Conservation (phyloP, 225 moss, liverwort and hornwort genomes). For the Pleurozium schreberi region DNA sequence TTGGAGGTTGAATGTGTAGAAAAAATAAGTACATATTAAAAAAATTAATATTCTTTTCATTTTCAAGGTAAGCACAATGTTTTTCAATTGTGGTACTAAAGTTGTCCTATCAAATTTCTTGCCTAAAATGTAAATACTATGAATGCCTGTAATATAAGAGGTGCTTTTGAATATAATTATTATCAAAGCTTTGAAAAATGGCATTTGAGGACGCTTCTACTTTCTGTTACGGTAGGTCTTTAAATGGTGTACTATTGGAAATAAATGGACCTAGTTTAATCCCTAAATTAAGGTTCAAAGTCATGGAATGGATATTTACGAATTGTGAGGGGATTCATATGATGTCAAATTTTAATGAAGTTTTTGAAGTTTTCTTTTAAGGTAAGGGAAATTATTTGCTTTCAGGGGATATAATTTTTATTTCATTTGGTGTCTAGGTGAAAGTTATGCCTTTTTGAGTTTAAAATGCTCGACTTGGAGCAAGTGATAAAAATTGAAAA, state of each 20-base stretch:
- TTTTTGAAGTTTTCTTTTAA: neutral
- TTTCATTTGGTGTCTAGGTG: no score
- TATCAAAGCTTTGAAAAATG: no score
- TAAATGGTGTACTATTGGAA: neutral
- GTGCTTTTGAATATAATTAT: rapidly evolving
- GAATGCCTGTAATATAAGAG: rapidly evolving
- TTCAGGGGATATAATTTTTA: neutral
- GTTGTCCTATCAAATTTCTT: neutral
- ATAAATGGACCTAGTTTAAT: neutral
- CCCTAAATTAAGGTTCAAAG: no score
- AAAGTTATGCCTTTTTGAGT: rapidly evolving
- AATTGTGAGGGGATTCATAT: neutral
- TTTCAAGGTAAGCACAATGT: neutral
- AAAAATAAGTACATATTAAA: neutral
- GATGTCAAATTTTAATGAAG: neutral
- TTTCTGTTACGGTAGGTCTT: rapidly evolving
- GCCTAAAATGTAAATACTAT: neutral
- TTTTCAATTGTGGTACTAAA: neutral
- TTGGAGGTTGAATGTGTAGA: no score
- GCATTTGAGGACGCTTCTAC: rapidly evolving
- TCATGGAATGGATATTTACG: rapidly evolving
- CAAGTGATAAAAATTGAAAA: rapidly evolving
- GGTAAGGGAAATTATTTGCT: rapidly evolving
- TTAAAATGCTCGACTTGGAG: rapidly evolving
- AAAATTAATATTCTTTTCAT: neutral